Base-by-base conservation (phyloP, 2,329 filamentous ascomycete genomes). In the Penicillium sp. region DNA sequence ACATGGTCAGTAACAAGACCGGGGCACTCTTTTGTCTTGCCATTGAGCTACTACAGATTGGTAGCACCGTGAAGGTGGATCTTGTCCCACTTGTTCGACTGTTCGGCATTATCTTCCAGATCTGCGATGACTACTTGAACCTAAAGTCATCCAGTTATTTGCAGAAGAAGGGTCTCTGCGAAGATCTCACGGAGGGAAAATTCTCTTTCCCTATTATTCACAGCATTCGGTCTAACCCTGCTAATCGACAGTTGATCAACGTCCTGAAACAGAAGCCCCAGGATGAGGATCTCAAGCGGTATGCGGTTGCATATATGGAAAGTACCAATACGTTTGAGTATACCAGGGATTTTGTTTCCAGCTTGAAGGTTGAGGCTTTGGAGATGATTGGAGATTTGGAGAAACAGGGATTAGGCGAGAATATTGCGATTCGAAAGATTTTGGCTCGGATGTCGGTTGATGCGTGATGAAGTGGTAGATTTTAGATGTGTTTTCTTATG, bases 1-100 rank as follows among this genome's bases (percentile, higher is more conserved):
- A 95, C 72, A 95, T 96, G 91, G 90, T 96, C 11, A 85, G 85
- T 65, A 92, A 95, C 77, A 96, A 96, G 77, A 96, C 91, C 0
- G 91, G 90, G 50, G 91, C 91, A 0, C 80, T 96, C 1, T 96
- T 96, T 78, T 83, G 90, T 40, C 77, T 96, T 9, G 89, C 89
- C 40, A 87, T 95, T 70, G 91, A 92, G 76, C 82, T 95, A 27
- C 95, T 96, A 90, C 89, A 93, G 73, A 88, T 88, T 51, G 88
- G 92, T 27, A 47, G 49, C 18, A 75, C 41, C 12, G 25, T 29
- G 15, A 23, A 27, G 9, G 74, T 15, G 74, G 77, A 77, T 43
- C 79, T 69, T 35, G 59, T 59, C 14, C 29, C 29, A 4, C 31
- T 58, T 6, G 40, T 51, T 25, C 20, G 92, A 73, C 80, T 91